Percentiles rank a stretch among this genome's conserved stretches.
These are phyloP conservation scores for Daedaleopsis sinensis DNA, from an alignment of 768 basidiomycete species.

Conservation along the genomic window DNA sequence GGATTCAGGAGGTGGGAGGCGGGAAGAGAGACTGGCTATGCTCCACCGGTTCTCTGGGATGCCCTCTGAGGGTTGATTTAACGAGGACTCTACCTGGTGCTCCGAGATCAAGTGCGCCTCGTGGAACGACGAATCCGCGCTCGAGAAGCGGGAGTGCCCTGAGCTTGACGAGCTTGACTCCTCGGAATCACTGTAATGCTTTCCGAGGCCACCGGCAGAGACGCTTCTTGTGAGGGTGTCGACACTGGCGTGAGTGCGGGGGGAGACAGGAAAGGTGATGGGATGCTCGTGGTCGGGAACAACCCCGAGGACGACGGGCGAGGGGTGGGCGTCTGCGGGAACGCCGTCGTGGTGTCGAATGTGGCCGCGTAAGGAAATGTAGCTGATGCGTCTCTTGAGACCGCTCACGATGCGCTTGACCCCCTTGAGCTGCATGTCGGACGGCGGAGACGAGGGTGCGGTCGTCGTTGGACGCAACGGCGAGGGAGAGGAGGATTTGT, in stretches of 20 bases:
- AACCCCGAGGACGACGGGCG: conserved; percentile 1
- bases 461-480: background rate
- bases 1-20: conserved; percentile 3
- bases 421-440: conserved; percentile 11
- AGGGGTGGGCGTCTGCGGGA: conserved; percentile 5
- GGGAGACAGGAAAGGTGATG: conserved; percentile 10
- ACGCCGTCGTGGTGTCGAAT: conserved; percentile 4
- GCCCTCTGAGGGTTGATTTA: background rate
- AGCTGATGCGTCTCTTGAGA: conserved; percentile 24
- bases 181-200: conserved; percentile 4
- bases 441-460: background rate
- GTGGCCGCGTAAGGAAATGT: conserved; percentile 20
- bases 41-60: background rate
- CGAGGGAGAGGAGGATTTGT: conserved; percentile 2
- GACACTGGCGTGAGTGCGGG: background rate
- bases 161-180: conserved; percentile 6
- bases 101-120: background rate
- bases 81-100: conserved; percentile 3
- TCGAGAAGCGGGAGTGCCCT: background rate
- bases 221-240: conserved; percentile 12
- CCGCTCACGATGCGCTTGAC: conserved; percentile 25
- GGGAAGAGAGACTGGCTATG: background rate
- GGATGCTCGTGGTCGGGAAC: conserved; percentile 3
- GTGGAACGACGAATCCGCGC: background rate
- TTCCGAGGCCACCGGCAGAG: conserved; percentile 10